Conservation (phyloP, 225 moss, liverwort and hornwort species). For the Marchantia paleacea region DNA sequence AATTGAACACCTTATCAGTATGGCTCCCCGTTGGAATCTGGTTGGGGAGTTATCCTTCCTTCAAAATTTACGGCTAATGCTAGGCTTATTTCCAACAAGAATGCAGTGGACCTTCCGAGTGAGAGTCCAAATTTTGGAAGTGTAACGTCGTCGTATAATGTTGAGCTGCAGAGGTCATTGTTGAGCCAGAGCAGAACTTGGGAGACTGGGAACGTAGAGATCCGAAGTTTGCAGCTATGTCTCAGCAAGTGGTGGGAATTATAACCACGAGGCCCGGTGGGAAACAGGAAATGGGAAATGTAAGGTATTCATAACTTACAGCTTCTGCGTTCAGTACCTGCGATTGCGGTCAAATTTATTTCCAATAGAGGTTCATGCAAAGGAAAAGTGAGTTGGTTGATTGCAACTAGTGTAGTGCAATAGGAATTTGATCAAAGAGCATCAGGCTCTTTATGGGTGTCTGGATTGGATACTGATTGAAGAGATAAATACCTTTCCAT, state of each 20-base stretch:
- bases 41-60: no score
- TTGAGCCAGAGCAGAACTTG: constrained; percentile 54
- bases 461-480: no score
- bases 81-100: no score
- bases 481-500: no score
- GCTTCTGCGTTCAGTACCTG: background rate
- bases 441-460: no score
- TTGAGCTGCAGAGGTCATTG: constrained; percentile 49
- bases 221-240: constrained; percentile 63
- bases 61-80: no score
- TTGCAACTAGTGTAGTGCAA: background rate
- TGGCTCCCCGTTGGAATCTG: no score
- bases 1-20: no score
- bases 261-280: constrained; percentile 68
- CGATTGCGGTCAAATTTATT: background rate
- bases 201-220: constrained; percentile 63
- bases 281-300: constrained; percentile 54
- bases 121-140: background rate
- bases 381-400: no score
- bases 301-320: constrained; percentile 30
- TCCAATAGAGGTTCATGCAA: background rate
- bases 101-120: no score
- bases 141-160: background rate
- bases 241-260: constrained; percentile 73
- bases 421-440: no score